These are phyloP conservation scores for Crithidia brevicula DNA, from an alignment of 208 protist species.

Conservation along the genomic window DNA sequence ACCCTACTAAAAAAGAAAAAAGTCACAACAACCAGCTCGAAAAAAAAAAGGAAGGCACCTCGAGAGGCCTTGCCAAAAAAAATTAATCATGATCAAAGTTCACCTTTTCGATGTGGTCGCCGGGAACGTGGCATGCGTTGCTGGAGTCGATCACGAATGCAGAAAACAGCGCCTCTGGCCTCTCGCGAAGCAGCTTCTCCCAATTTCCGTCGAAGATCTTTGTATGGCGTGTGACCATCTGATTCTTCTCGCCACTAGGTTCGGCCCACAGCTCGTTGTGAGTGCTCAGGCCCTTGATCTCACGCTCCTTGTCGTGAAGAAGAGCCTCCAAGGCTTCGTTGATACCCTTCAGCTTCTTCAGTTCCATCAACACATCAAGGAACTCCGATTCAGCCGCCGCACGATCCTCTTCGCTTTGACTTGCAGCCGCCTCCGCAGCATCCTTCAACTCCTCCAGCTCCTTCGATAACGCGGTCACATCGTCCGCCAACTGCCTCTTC, in stretches of 20 bases:
- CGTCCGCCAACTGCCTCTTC: conserved; percentile 36
- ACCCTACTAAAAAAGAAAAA: background rate
- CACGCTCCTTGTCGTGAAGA: conserved; percentile 36
- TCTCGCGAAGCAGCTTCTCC: conserved; percentile 43
- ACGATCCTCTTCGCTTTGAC: conserved; percentile 35
- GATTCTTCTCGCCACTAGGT: conserved; percentile 31
- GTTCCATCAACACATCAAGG: conserved; percentile 44
- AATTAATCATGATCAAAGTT: conserved; percentile 42
- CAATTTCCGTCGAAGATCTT: conserved; percentile 73
- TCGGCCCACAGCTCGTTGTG: conserved; percentile 37
- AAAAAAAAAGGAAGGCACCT: conserved; percentile 1
- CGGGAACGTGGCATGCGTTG: conserved; percentile 69
- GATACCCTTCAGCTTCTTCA: conserved; percentile 31
- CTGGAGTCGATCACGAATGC: conserved; percentile 67
- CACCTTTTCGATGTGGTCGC: conserved; percentile 51
- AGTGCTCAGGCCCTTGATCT: conserved; percentile 38
- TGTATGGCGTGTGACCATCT: conserved; percentile 50
- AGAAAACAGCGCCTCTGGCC: conserved; percentile 56
- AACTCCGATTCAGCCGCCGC: conserved; percentile 19
- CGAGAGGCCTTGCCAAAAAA: background rate
- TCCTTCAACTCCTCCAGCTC: conserved; percentile 7
- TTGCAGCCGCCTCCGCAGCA: conserved; percentile 23
- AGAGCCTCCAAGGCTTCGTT: conserved; percentile 28
- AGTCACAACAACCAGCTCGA: background rate
- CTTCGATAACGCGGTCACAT: background rate